These are phyloP conservation scores for Vitis amurensis DNA, from an alignment of 164 flowering plant genomes.

Conservation along the genomic window DNA sequence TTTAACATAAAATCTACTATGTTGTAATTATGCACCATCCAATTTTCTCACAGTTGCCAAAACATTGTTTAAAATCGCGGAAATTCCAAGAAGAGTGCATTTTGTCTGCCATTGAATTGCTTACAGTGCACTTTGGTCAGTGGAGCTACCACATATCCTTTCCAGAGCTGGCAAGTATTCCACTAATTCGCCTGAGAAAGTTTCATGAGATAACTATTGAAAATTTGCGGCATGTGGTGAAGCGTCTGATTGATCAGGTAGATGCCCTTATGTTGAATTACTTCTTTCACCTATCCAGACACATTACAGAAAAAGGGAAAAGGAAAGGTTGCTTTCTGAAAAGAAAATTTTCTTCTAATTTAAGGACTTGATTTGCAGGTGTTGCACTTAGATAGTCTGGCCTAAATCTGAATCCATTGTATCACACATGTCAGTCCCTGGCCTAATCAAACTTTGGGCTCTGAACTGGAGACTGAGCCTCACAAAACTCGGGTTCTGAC, in stretches of 20 bases:
- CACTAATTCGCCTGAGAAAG: slow-evolving; percentile 65
- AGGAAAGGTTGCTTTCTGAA: too few relatives aligned
- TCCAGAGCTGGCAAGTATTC: slow-evolving; percentile 89
- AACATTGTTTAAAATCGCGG: slow-evolving; percentile 65
- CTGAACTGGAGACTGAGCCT: too few relatives aligned
- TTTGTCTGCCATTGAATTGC: slow-evolving; percentile 62
- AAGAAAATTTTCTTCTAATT: not conserved
- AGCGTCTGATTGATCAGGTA: slow-evolving; percentile 89
- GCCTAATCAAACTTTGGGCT: not conserved
- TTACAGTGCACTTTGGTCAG: slow-evolving; percentile 71
- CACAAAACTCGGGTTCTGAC: too few relatives aligned
- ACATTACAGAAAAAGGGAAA: too few relatives aligned
- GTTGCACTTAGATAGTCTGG: too few relatives aligned
- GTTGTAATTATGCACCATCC: not conserved
- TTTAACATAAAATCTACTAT: not conserved
- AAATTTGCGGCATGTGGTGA: slow-evolving; percentile 53
- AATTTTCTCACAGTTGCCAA: slow-evolving; percentile 70
- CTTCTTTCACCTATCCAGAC: not conserved
- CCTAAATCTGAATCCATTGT: not conserved
- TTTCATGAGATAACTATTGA: slow-evolving; percentile 60
- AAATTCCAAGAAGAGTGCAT: slow-evolving; percentile 68
- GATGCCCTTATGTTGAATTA: not conserved
- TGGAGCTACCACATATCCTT: slow-evolving; percentile 95
- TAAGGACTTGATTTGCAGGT: not conserved
- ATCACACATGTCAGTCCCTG: not conserved